These are phyloP conservation scores for Kernera saxatilis DNA, from an alignment of 345 rosid genomes.

Conservation along the genomic window DNA sequence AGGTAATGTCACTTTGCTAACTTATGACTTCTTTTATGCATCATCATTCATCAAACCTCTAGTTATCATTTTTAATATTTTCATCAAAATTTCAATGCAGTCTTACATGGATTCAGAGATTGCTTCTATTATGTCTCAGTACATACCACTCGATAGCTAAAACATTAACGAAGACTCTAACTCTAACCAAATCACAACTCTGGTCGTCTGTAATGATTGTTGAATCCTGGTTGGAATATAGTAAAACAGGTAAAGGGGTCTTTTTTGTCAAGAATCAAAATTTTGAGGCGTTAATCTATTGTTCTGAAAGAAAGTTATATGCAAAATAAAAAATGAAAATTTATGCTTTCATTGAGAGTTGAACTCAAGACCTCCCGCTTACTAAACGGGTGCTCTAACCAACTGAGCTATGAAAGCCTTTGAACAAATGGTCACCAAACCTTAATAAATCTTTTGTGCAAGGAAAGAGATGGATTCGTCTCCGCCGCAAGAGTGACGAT, in stretches of 20 bases:
- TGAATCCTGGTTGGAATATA: background rate
- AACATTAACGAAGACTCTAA: background rate
- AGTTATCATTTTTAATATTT: background rate
- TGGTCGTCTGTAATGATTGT: background rate
- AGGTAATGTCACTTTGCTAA: conserved; percentile 44
- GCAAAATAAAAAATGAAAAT: background rate
- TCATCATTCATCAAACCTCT: background rate
- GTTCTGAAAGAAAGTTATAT: background rate
- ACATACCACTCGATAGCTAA: conserved; percentile 85
- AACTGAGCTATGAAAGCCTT: conserved; percentile 74
- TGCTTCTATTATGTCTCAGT: conserved; percentile 81
- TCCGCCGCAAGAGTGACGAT: background rate
- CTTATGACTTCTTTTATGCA: background rate
- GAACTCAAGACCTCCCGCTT: conserved; percentile 99
- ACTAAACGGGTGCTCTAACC: conserved; percentile 97
- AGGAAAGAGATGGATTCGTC: background rate
- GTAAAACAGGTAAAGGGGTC: background rate
- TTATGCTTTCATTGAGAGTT: conserved; percentile 61
- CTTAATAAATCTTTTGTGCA: no score
- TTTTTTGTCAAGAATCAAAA: background rate
- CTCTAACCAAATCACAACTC: background rate
- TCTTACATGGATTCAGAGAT: conserved; percentile 96
- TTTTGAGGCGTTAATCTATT: background rate
- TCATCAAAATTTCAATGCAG: conserved; percentile 34
- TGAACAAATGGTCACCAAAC: background rate